Conservation (phyloP, 331 rosid genomes). For the Saraca asoca region DNA sequence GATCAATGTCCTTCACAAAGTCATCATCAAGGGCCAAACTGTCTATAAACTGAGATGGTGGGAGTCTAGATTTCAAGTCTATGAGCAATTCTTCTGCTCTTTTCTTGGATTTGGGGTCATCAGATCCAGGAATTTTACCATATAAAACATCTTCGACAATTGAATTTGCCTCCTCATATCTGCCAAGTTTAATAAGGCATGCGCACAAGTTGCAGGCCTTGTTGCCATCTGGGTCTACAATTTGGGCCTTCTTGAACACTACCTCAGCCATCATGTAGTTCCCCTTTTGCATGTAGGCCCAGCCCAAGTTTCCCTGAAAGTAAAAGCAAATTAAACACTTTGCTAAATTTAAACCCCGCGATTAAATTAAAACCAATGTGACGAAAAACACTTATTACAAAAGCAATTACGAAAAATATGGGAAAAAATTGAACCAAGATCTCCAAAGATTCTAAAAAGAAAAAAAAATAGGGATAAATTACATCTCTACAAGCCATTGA, state of each 20-base stretch:
- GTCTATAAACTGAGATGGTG: conserved; percentile 22
- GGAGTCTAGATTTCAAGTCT: conserved; percentile 40
- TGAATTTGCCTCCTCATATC: conserved; percentile 53
- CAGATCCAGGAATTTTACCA: conserved; percentile 51
- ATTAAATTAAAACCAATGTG: no score
- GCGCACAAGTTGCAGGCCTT: conserved; percentile 81
- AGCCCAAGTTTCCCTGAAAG: conserved; percentile 87
- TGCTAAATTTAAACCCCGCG: no score
- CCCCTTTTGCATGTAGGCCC: conserved; percentile 92
- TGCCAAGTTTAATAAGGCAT: conserved; percentile 66
- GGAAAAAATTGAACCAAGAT: no score
- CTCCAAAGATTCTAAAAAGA: no score
- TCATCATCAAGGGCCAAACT: conserved; percentile 58
- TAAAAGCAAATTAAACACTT: no score
- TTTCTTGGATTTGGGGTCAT: conserved; percentile 50
- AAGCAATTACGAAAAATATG: background rate
- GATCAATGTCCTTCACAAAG: conserved; percentile 68
- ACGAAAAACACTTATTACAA: background rate
- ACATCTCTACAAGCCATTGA: no score
- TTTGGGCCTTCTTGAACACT: conserved; percentile 75
- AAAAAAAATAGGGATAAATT: no score
- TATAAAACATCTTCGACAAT: conserved; percentile 53
- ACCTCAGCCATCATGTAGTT: conserved; percentile 75
- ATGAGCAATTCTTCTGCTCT: conserved; percentile 59
- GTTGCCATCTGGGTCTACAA: conserved; percentile 78